These are phyloP conservation scores for Silene uniflora DNA, from an alignment of 148 eudicot genomes.

Conservation along the genomic window DNA sequence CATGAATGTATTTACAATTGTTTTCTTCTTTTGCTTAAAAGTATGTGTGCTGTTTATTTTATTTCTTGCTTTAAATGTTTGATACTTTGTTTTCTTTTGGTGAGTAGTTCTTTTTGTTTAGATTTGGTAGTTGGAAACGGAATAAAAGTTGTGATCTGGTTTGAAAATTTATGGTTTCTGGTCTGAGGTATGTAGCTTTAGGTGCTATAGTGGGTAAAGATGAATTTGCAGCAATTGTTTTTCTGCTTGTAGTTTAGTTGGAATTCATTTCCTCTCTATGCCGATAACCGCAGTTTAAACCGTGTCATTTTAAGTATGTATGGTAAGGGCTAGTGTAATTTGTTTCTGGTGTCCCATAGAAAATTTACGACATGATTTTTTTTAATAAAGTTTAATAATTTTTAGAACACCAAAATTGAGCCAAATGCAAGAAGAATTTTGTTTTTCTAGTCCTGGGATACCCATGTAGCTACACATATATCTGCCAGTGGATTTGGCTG, in stretches of 20 bases:
- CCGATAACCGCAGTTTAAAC: not conserved
- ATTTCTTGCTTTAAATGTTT: constrained; percentile 13
- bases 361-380: not conserved
- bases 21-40: constrained; percentile 19
- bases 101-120: not conserved
- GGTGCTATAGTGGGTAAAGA: constrained; percentile 7
- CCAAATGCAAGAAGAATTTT: too few species aligned
- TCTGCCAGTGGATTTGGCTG: not conserved
- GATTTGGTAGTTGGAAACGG: not conserved
- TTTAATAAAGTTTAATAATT: too few species aligned
- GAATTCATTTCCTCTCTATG: not conserved
- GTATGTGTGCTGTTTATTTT: not conserved
- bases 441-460: too few species aligned
- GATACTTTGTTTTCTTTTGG: constrained; percentile 19
- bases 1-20: constrained; percentile 19
- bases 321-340: not conserved
- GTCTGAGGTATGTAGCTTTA: constrained; percentile 3
- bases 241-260: not conserved
- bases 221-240: not conserved
- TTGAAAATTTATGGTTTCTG: not conserved
- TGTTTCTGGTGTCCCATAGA: not conserved
- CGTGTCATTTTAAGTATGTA: not conserved
- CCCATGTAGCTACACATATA: too few species aligned
- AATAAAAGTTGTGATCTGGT: not conserved
- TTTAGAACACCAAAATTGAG: too few species aligned